Evolutionary conservation across 331 rosid species (phyloP).

Genomic region (Quercus phellos): DNA sequence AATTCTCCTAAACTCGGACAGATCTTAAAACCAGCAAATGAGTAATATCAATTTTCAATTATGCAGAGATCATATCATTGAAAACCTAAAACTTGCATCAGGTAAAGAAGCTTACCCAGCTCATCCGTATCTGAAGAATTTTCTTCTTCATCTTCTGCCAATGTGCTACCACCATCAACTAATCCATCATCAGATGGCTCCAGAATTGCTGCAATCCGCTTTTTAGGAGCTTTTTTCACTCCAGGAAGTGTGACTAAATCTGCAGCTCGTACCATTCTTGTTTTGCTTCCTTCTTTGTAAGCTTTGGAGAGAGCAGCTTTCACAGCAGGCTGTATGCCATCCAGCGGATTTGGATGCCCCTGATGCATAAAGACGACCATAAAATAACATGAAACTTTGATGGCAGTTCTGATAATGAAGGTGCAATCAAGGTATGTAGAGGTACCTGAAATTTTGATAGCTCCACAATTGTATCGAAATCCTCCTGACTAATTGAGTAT

Average conservation of each 20-base stretch:
- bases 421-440: constrained; percentile 3
- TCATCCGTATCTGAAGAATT: constrained; percentile 61
- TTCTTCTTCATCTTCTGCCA: constrained; percentile 74
- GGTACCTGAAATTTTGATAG: constrained; percentile 83
- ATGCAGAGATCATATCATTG: not conserved
- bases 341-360: constrained; percentile 84
- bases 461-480: constrained; percentile 77
- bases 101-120: constrained; percentile 38
- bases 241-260: constrained; percentile 73
- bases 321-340: constrained; percentile 68
- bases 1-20: not conserved
- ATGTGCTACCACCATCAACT: constrained; percentile 42
- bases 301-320: constrained; percentile 89
- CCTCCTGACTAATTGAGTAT: constrained; percentile 83
- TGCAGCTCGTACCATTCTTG: constrained; percentile 70
- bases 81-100: not conserved
- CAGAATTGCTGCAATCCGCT: constrained; percentile 83
- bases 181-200: constrained; percentile 61
- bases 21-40: not conserved
- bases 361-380: constrained; percentile 29
- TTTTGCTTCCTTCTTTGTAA: constrained; percentile 77
- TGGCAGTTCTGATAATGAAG: not conserved
- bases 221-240: constrained; percentile 76
- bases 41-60: not conserved
- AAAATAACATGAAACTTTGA: not conserved